A percentile compares a stretch with the other conserved stretches of the same genome.
Conservation (phyloP, 306 rosid genomes). For the Pyrus pyrifolia region DNA sequence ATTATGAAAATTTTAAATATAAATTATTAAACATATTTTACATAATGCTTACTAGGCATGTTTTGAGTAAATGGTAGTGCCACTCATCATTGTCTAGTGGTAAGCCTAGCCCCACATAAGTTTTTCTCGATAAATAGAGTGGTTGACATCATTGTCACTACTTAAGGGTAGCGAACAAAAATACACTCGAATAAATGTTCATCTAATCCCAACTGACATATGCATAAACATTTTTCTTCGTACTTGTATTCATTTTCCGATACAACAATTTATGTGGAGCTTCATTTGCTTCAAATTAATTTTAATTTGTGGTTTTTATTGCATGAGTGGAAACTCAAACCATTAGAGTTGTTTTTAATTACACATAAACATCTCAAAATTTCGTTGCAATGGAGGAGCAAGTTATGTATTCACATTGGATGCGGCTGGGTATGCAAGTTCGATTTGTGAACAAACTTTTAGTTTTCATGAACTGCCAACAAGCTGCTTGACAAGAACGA, state of each 20-base stretch:
- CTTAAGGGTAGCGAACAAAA: no score
- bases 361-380: not conserved
- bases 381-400: not conserved
- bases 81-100: no score
- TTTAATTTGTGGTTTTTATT: not conserved
- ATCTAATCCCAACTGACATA: not conserved
- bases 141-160: no score
- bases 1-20: no score
- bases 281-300: not conserved
- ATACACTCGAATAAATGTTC: not conserved
- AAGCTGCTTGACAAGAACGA: not conserved
- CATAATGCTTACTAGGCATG: no score
- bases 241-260: no score
- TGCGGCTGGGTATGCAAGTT: not conserved
- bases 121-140: no score
- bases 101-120: no score
- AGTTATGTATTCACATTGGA: not conserved
- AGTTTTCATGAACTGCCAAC: not conserved
- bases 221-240: not conserved
- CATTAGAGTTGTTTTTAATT: not conserved
- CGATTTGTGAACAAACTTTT: not conserved
- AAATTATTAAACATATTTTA: no score
- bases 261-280: no score
- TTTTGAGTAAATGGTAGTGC: no score
- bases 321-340: not conserved